Evolutionary conservation across 2,329 filamentous ascomycete genomes (phyloP).

Genomic region (Ophiostoma sp.): DNA sequence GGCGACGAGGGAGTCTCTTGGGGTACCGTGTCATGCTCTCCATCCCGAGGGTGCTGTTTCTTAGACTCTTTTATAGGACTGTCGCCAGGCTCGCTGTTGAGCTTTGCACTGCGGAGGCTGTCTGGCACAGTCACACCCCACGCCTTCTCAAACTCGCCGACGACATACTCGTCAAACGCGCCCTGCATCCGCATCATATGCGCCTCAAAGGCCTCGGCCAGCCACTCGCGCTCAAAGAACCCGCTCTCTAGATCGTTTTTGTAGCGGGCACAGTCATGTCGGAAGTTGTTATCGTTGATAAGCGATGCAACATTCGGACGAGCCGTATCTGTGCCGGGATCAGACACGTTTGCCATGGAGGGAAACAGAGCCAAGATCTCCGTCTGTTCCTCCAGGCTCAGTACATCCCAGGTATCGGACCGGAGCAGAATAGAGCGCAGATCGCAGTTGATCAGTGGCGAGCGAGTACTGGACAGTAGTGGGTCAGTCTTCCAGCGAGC

Average conservation of each 20-base stretch:
- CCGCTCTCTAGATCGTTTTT: slow-evolving; percentile 43
- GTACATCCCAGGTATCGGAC: slow-evolving; percentile 37
- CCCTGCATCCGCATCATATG: slow-evolving; percentile 46
- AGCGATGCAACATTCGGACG: slow-evolving; percentile 37
- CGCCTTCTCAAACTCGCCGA: slow-evolving; percentile 42
- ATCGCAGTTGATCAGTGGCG: slow-evolving; percentile 36
- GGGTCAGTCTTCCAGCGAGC: slow-evolving; percentile 30
- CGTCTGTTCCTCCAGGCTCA: slow-evolving; percentile 34
- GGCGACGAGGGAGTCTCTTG: background rate
- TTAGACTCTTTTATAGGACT: background rate
- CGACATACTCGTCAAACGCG: slow-evolving; percentile 46
- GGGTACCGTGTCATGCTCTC: background rate
- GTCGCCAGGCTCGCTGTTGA: background rate
- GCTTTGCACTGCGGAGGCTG: background rate
- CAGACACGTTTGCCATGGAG: slow-evolving; percentile 29
- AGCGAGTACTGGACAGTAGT: slow-evolving; percentile 36
- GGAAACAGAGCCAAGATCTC: slow-evolving; percentile 36
- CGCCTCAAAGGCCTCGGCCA: slow-evolving; percentile 48
- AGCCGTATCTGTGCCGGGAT: slow-evolving; percentile 32
- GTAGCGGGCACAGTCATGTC: slow-evolving; percentile 41
- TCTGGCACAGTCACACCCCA: slow-evolving; percentile 44
- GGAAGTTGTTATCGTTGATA: slow-evolving; percentile 41
- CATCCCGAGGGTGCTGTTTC: background rate
- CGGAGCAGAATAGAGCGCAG: slow-evolving; percentile 37
- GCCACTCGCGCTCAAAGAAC: slow-evolving; percentile 50